These are phyloP conservation scores for Candida schatavii DNA, from an alignment of 805 yeast genomes.

Conservation along the genomic window DNA sequence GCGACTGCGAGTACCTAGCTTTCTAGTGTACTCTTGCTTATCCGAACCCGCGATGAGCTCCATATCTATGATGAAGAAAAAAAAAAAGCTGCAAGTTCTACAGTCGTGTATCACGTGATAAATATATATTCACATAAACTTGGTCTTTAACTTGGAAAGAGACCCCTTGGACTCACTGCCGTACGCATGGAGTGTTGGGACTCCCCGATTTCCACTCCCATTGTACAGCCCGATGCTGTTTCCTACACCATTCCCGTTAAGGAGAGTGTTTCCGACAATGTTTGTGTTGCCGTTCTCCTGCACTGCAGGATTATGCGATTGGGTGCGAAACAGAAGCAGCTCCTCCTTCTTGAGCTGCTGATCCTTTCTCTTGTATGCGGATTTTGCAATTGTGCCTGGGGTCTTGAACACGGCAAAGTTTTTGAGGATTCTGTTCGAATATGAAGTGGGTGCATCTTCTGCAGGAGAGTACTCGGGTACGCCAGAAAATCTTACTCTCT, in stretches of 20 bases:
- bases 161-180: no score
- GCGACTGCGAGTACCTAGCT: neutral
- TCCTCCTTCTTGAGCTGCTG: slow-evolving; percentile 39
- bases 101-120: no score
- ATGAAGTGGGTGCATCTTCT: slow-evolving; percentile 53
- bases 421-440: slow-evolving; percentile 32
- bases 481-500: slow-evolving; percentile 51
- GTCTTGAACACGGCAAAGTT: slow-evolving; percentile 37
- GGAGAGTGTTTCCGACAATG: neutral
- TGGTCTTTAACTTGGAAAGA: slow-evolving; percentile 19
- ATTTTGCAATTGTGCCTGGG: slow-evolving; percentile 11
- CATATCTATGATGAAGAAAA: no score
- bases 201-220: no score
- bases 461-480: slow-evolving; percentile 50
- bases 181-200: no score
- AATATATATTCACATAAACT: no score
- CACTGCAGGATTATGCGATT: slow-evolving; percentile 8
- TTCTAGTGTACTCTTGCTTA: neutral
- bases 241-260: neutral
- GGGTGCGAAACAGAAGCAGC: slow-evolving; percentile 30
- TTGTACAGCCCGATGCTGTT: no score
- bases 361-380: slow-evolving; percentile 31
- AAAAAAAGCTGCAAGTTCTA: no score
- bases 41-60: neutral
- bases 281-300: neutral